These are phyloP conservation scores for Cephalotrichum gorgonifer DNA, from an alignment of 2,329 filamentous ascomycete genomes.

Conservation along the genomic window DNA sequence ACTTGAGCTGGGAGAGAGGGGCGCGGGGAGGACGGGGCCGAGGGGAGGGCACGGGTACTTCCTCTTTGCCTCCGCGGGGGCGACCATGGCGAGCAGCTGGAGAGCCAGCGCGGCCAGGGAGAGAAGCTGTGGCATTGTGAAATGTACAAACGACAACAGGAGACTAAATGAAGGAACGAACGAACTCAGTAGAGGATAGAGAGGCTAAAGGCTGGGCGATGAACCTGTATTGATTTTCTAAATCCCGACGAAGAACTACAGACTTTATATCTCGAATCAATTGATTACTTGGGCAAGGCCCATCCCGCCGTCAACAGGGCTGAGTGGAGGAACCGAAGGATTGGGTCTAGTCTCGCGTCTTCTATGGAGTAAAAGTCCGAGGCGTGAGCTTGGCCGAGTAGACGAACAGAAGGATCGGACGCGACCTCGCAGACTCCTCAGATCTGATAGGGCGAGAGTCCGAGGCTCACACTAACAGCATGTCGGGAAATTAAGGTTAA, in stretches of 20 bases:
- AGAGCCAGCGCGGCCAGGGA: constrained; percentile 5
- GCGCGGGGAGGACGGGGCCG: constrained; percentile 28
- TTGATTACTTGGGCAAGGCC: too few species aligned
- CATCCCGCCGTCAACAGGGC: too few species aligned
- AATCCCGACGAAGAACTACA: too few species aligned
- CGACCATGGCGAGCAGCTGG: constrained; percentile 10
- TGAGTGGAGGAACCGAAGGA: too few species aligned
- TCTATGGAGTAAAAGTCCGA: background rate
- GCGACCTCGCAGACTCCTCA: too few species aligned
- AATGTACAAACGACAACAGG: background rate
- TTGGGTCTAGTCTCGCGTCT: background rate
- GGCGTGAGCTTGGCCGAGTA: too few species aligned
- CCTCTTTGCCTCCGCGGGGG: constrained; percentile 17
- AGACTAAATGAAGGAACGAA: background rate
- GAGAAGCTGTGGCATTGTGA: background rate
- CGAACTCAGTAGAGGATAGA: background rate
- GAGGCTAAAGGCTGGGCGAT: background rate
- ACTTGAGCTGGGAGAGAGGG: constrained; percentile 20
- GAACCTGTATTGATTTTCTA: too few species aligned
- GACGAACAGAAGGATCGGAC: too few species aligned
- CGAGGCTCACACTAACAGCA: background rate
- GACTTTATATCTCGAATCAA: too few species aligned
- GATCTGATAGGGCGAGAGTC: background rate
- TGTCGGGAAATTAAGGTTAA: background rate
- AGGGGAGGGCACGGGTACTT: constrained; percentile 24